Evolutionary conservation across 768 basidiomycete genomes (phyloP).

Genomic region (Cystobasidium ongulense): DNA sequence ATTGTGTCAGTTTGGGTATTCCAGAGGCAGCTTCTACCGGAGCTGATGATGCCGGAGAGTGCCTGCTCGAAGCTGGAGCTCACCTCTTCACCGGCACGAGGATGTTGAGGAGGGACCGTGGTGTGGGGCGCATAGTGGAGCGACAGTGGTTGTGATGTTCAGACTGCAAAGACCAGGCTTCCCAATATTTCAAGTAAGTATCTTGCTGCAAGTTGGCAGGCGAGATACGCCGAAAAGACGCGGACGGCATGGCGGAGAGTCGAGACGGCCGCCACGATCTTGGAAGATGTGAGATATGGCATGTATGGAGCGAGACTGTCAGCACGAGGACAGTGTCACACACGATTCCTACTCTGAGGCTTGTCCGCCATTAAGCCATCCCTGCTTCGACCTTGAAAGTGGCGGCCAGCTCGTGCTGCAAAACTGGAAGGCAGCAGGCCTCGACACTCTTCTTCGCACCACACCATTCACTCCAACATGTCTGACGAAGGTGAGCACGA

Average conservation of each 20-base stretch:
- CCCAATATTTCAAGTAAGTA: too few species aligned
- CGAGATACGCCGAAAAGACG: too few species aligned
- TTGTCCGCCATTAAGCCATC: too few species aligned
- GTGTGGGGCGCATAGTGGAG: conserved; percentile 62
- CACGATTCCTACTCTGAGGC: too few species aligned
- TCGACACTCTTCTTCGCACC: neutral
- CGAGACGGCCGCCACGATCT: too few species aligned
- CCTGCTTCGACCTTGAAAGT: neutral
- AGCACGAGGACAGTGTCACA: too few species aligned
- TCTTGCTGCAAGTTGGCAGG: too few species aligned
- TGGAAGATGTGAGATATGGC: too few species aligned
- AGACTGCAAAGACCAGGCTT: too few species aligned
- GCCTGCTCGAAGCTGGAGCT: neutral
- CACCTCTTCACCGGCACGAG: conserved; percentile 90
- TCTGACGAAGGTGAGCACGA: conserved; percentile 28
- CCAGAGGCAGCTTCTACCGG: neutral
- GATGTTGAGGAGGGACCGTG: conserved; percentile 67
- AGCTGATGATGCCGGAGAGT: neutral
- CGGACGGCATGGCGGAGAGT: too few species aligned
- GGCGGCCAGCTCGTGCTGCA: neutral
- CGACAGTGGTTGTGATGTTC: neutral
- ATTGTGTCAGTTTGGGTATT: conserved; percentile 9
- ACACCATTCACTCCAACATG: neutral
- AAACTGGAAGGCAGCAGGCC: neutral
- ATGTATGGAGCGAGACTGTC: too few species aligned